These are phyloP conservation scores for Lactuca saligna DNA, from an alignment of 129 eudicot species.

Conservation along the genomic window DNA sequence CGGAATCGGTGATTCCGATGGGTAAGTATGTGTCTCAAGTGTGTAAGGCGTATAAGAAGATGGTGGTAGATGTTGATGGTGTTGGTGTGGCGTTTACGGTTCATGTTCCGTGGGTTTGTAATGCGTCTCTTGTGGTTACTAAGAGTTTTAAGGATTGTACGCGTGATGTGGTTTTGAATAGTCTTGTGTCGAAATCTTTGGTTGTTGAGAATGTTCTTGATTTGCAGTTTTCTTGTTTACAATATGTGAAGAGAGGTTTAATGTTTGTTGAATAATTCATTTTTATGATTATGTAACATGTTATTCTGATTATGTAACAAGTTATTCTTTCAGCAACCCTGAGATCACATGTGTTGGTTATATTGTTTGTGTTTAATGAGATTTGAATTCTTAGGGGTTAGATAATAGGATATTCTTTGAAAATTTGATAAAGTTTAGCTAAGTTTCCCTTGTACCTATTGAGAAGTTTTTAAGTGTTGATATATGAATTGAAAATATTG, in stretches of 20 bases:
- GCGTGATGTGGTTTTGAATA: conserved; percentile 44
- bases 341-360: too few species aligned
- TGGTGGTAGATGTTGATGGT: conserved; percentile 44
- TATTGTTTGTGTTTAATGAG: too few species aligned
- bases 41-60: conserved; percentile 59
- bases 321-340: neutral
- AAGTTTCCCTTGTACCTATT: too few species aligned
- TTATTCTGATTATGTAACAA: neutral
- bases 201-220: conserved; percentile 48
- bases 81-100: conserved; percentile 53
- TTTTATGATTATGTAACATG: neutral
- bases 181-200: conserved; percentile 44
- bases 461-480: too few species aligned
- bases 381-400: neutral
- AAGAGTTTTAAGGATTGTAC: conserved; percentile 51
- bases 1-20: conserved; percentile 46
- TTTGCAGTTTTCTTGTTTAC: conserved; percentile 73
- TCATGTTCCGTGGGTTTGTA: conserved; percentile 79
- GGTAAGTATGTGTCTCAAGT: conserved; percentile 67
- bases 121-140: conserved; percentile 71
- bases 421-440: too few species aligned
- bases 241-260: conserved; percentile 60
- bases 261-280: conserved; percentile 39
- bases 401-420: neutral
- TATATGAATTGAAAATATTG: too few species aligned